Conservation (phyloP, 163 green algal species). For the Picocystis sp. region DNA sequence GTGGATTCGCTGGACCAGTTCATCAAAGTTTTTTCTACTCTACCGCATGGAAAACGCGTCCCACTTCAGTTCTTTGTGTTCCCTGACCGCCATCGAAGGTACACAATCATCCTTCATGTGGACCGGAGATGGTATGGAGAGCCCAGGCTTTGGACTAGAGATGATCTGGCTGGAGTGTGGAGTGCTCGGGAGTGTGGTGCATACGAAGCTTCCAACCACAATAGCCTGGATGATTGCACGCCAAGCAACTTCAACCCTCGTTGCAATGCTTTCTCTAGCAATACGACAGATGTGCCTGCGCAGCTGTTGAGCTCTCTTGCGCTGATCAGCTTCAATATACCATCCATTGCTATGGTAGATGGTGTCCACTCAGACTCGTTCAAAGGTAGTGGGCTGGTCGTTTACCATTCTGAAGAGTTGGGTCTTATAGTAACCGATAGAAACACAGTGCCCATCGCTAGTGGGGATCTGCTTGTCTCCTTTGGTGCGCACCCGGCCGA, state of each 20-base stretch:
- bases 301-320: constrained; percentile 12
- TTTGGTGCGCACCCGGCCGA: constrained; percentile 72
- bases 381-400: constrained; percentile 21
- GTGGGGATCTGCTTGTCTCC: constrained; percentile 57
- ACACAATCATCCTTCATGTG: background rate
- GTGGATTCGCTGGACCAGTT: background rate
- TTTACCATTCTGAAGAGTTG: constrained; percentile 17
- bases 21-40: background rate
- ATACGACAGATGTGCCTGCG: background rate
- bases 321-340: constrained; percentile 58
- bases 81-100: background rate
- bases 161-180: constrained; percentile 43
- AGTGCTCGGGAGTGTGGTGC: no score
- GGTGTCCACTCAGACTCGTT: constrained; percentile 54
- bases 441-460: constrained; percentile 62
- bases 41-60: constrained; percentile 1
- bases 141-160: constrained; percentile 40
- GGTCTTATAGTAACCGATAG: constrained; percentile 63
- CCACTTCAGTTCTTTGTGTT: constrained; percentile 6
- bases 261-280: no score
- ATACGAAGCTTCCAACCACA: no score
- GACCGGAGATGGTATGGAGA: constrained; percentile 37
- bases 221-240: no score
- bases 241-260: no score
- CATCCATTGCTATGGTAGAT: constrained; percentile 57